Base-by-base conservation (phyloP, 1,139 yeast species). In the Kurtzmaniella natalensis region DNA sequence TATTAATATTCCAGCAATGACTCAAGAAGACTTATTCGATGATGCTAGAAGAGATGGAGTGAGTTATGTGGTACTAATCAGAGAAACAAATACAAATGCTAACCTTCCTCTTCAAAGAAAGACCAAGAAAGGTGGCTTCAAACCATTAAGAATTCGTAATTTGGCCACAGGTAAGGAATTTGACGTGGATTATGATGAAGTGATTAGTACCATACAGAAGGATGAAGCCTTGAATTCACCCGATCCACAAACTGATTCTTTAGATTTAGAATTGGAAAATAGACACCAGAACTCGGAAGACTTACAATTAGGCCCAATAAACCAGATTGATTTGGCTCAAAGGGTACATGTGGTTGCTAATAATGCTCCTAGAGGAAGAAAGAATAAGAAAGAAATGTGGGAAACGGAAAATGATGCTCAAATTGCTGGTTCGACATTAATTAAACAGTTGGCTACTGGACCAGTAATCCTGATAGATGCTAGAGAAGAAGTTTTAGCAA, bases 321-420 rank as follows among this genome's bases (percentile, higher is more conserved):
- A 53, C 37, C 50, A 61, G 5, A 53, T 62, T 3, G 74, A 69
- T 33, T 65, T 63, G 35, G 71, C 66, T 48, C 92, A 77, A 48
- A 80, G 70, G 48, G 83, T 81, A 7, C 55, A 72, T 2, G 65
- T 74, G 20, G 80, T 82, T 5, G 75, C 81, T 3, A 83, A 84
- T 48, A 80, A 79, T 45, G 89, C 92, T 1, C 82, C 83, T 1
- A 65, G 81, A 45, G 82, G 82, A 27, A 64, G 78, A 37, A 86
- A 83, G 53, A 85, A 81, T 40, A 82, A 83, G 53, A 79, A 81
- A 50, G 92, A 84, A 37, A 76, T 77, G 47, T 84, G 95, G 94
- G 80, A 81, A 29, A 59, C 79, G 28, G 95, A 86, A 41, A 88
- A 83, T 40, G 80, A 76, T 39, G 78, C 95, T 0, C 72, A 74